Percentiles rank a stretch among this genome's conserved stretches.
These are phyloP conservation scores for Suillus clintonianus DNA, from an alignment of 768 basidiomycete genomes.

Conservation along the genomic window DNA sequence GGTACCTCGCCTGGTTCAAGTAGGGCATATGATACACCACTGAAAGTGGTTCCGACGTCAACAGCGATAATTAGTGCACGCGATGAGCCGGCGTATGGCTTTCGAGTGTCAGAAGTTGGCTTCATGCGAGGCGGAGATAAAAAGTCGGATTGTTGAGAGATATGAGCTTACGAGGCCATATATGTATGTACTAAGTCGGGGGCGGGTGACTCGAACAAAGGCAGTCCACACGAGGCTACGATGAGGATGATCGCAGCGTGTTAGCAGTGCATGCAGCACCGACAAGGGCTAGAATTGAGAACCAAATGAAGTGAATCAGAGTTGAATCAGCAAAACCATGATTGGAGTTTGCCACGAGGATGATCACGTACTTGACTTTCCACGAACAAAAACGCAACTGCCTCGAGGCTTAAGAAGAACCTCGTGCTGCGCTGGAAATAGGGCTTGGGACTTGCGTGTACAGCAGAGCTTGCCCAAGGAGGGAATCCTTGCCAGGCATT, in stretches of 20 bases:
- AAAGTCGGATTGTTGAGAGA: conserved; percentile 1
- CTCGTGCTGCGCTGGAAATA: conserved; percentile 6
- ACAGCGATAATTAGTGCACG: conserved; percentile 76
- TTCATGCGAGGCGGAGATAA: conserved; percentile 40
- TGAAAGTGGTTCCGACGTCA: conserved; percentile 83
- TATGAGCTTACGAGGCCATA: conserved; percentile 9
- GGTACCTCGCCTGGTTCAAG: conserved; percentile 81
- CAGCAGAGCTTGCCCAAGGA: neutral
- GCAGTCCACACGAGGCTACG: conserved; percentile 11
- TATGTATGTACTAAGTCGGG: conserved; percentile 5
- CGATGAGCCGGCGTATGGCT: conserved; percentile 65
- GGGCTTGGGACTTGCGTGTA: conserved; percentile 2
- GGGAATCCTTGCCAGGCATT: neutral
- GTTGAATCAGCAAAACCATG: conserved; percentile 2
- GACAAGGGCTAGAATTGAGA: conserved; percentile 1
- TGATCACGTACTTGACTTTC: conserved; percentile 5
- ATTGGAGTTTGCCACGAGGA: conserved; percentile 12
- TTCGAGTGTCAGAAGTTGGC: conserved; percentile 62
- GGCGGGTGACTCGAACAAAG: conserved; percentile 10
- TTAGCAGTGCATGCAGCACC: neutral
- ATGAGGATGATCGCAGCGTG: neutral
- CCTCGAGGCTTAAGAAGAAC: conserved; percentile 16
- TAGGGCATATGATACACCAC: conserved; percentile 82
- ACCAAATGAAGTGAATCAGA: neutral
- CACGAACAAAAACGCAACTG: conserved; percentile 10